These are phyloP conservation scores for Mortierella sp. DNA, from an alignment of 371 early-diverging fungal genomes.

Conservation along the genomic window DNA sequence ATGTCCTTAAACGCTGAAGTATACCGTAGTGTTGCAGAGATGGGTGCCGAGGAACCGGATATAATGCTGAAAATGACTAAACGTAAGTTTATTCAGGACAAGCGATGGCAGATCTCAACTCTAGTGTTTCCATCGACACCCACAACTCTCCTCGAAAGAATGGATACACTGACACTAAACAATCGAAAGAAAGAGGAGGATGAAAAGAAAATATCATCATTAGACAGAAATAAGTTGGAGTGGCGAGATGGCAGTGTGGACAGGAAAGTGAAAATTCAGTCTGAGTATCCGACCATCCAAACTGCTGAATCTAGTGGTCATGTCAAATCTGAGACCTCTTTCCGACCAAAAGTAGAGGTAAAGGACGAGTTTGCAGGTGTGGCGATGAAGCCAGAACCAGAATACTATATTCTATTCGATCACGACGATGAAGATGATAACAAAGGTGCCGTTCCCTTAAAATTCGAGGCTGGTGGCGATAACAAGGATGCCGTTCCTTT, in stretches of 20 bases:
- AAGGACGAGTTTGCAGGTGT: not conserved
- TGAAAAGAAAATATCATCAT: not conserved
- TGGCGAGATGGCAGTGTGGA: not conserved
- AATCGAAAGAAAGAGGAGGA: not conserved
- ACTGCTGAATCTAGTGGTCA: not conserved
- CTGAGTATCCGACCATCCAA: not conserved
- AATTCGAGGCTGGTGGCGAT: not conserved
- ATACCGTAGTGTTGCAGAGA: not conserved
- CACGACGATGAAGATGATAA: conserved; percentile 9
- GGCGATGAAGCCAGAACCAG: conserved; percentile 6
- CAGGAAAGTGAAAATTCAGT: not conserved
- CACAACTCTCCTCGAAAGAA: not conserved
- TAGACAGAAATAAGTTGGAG: not conserved
- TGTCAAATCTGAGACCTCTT: not conserved
- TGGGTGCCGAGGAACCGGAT: not conserved
- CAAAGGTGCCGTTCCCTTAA: not conserved
- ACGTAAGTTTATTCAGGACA: not conserved
- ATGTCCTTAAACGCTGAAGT: not conserved
- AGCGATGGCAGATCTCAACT: not conserved
- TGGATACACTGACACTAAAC: not conserved
- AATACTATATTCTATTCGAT: conserved; percentile 15
- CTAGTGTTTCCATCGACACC: not conserved
- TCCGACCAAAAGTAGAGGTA: not conserved
- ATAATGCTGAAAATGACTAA: not conserved
- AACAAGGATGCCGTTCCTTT: not conserved